Evolutionary conservation across 805 yeast species (phyloP), one percentile per base, ranked within the genome.

Genomic region (Wickerhamiella occidentalis): DNA sequence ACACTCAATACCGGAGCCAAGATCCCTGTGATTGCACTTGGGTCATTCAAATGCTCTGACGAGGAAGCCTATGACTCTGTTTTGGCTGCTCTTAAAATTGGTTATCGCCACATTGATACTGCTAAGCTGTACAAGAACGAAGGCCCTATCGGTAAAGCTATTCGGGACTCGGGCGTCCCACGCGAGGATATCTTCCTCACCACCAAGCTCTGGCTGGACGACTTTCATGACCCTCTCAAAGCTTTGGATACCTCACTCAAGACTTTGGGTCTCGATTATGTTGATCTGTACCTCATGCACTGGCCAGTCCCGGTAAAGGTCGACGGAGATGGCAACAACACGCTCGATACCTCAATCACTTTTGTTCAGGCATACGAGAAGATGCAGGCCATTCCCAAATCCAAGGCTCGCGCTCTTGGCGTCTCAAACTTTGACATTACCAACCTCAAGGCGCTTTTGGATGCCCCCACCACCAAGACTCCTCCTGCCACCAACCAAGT

Each of bases 401-500:
- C 74, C 22, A 71, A 76, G 61, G 70, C 76, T 23, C 76, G 71
- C 56, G 76, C 87, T 21, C 74, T 85, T 62, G 95, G 95, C 56
- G 83, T 85, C 38, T 80, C 88, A 33, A 85, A 85, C 67, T 77
- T 79, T 62, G 73, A 83, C 17, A 65, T 74, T 23, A 72, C 68
- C 49, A 73, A 76, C 55, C 60, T 81, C 53, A 66, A 73, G 51
- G 70, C 64, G 46, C 66, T 84, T 51, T 68, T 82, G 47, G 52
- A 50, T 9, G 53, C 53, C n/a, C 51, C 58, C 29, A 51, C 56
- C 25, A 59, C 64, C 43, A 57, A 53, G 56, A 51, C 75, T 45
- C 72, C 70, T 26, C 95, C 95, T 6, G 86, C 76, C 11, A 76
- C 72, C 38, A 78, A 80, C 66, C 94, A 85, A 69, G 72, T 83